phyloP scores from a whole-genome alignment of 2,329 filamentous ascomycete genomes.

The Hymenoscyphus infarciens region DNA sequence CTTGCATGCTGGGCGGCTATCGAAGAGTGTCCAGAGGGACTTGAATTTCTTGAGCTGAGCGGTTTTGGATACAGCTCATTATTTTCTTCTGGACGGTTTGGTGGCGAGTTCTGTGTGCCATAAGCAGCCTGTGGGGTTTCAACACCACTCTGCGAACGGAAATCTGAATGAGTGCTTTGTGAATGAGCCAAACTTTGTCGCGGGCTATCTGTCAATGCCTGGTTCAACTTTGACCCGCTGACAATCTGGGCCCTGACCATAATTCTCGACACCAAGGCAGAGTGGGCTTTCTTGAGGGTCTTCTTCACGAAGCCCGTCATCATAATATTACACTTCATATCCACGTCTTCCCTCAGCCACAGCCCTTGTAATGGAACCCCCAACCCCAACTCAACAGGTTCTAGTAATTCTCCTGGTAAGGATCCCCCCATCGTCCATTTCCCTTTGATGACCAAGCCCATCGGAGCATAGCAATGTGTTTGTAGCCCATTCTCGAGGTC shows the following conservation, averaged over 20 bases:
- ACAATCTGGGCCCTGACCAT: constrained; percentile 46
- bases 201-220: constrained; percentile 13
- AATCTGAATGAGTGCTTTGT: constrained; percentile 4
- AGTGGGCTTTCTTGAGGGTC: constrained; percentile 75
- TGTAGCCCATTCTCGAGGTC: constrained; percentile 69
- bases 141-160: not conserved
- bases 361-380: constrained; percentile 64
- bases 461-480: constrained; percentile 80
- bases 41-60: constrained; percentile 12
- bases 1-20: not conserved
- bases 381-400: constrained; percentile 63
- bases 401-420: constrained; percentile 64
- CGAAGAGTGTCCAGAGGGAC: constrained; percentile 8
- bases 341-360: constrained; percentile 81
- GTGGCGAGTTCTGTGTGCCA: not conserved
- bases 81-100: constrained; percentile 1
- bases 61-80: constrained; percentile 15
- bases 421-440: constrained; percentile 75
- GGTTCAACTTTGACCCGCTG: constrained; percentile 21
- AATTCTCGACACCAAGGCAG: constrained; percentile 63
- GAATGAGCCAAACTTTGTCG: not conserved
- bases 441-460: constrained; percentile 73
- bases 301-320: constrained; percentile 76
- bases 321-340: constrained; percentile 75
- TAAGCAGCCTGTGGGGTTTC: not conserved